These are phyloP conservation scores for Triglochin maritima DNA, from an alignment of 106 monocot species.

Conservation along the genomic window DNA sequence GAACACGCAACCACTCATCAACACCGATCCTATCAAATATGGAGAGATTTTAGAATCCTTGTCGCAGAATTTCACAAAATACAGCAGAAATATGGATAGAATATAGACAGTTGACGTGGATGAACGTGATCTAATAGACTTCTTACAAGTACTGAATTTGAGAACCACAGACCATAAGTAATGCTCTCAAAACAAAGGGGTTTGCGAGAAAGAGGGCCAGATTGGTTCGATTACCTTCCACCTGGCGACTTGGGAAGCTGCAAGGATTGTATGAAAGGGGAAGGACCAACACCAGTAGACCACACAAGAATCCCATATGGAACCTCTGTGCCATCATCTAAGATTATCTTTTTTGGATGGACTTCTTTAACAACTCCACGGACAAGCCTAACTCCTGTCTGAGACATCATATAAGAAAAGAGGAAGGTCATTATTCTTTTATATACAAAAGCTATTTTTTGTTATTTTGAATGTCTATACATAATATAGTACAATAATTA, in stretches of 20 bases:
- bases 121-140: background rate
- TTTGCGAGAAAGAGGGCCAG: too few species aligned
- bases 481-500: too few species aligned
- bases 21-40: slow-evolving; percentile 62
- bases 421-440: too few species aligned
- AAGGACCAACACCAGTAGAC: slow-evolving; percentile 98
- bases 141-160: too few species aligned
- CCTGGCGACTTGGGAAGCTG: slow-evolving; percentile 76
- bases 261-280: slow-evolving; percentile 49
- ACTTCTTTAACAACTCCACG: slow-evolving; percentile 87
- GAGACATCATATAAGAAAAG: background rate
- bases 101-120: background rate
- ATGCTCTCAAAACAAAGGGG: too few species aligned
- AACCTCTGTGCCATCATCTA: slow-evolving; percentile 81
- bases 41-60: background rate
- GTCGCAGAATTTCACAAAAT: background rate
- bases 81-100: background rate
- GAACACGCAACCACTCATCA: slow-evolving; percentile 89
- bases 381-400: slow-evolving; percentile 88
- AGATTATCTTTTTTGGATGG: slow-evolving; percentile 49
- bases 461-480: too few species aligned
- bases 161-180: too few species aligned
- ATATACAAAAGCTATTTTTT: too few species aligned
- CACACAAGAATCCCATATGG: slow-evolving; percentile 90
- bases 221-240: slow-evolving; percentile 41